Percentiles rank a stretch among this genome's conserved stretches.
Conservation (phyloP, 768 basidiomycete species). For the Pisolithus microcarpus region DNA sequence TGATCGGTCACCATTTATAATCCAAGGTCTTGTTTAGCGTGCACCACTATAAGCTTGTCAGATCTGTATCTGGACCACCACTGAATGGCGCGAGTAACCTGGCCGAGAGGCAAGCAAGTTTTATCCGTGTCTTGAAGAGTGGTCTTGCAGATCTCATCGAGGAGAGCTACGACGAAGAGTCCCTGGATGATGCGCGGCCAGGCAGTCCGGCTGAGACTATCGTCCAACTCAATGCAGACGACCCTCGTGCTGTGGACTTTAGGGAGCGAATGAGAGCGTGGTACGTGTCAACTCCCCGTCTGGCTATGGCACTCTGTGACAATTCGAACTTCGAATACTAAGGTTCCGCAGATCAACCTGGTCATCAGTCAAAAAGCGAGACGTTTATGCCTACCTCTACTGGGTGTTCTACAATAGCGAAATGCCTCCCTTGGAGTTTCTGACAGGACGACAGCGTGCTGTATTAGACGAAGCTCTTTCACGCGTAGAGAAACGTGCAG, state of each 20-base stretch:
- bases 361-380: constrained; percentile 56
- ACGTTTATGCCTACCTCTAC: constrained; percentile 70
- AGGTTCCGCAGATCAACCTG: constrained; percentile 74
- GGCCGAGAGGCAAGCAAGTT: constrained; percentile 51
- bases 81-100: constrained; percentile 40
- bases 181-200: constrained; percentile 41
- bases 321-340: neutral
- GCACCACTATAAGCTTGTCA: constrained; percentile 49
- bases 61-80: constrained; percentile 40
- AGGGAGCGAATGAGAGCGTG: constrained; percentile 58
- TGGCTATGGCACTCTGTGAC: neutral
- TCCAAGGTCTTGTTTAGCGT: constrained; percentile 62
- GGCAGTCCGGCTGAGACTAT: constrained; percentile 58
- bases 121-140: constrained; percentile 55
- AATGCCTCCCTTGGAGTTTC: constrained; percentile 42
- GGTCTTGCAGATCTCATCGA: constrained; percentile 53
- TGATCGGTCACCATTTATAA: neutral
- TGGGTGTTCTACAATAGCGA: constrained; percentile 76
- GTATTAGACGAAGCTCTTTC: constrained; percentile 56
- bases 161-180: constrained; percentile 50
- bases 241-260: constrained; percentile 70
- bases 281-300: constrained; percentile 15
- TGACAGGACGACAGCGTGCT: constrained; percentile 39
- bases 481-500: constrained; percentile 65
- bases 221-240: constrained; percentile 48